Evolutionary conservation across 768 basidiomycete genomes (phyloP), one percentile per base, ranked within the genome.

Genomic region (Pleurotus pulmonarius): DNA sequence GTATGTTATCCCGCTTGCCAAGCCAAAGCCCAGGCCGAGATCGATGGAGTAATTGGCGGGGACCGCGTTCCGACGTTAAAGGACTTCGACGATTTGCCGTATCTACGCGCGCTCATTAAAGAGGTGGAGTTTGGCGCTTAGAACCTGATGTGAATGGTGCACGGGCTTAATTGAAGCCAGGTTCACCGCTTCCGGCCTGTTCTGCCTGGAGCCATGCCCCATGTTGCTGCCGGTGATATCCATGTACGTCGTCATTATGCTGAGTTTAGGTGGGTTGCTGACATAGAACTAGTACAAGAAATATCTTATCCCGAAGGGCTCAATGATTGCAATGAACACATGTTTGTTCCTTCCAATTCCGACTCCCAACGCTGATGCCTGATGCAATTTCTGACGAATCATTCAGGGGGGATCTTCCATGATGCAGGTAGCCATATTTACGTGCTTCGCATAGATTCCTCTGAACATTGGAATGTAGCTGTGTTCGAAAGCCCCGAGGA

Each of bases 41-140:
- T 73, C 15, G 72, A 71, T 49, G 15, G 18, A 5, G 62, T 70
- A n/a, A 58, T 70, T 12, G 70, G 70, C 18, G 37, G 56, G 3
- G 60, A 61, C n/a, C 58, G 69, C 4, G 55, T 67, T 20, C 72
- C 72, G 2, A 63, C 56, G 4, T 52, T 69, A 12, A 51, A 55
- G 16, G 70, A 71, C 45, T 38, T 49, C 11, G 51, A 59, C n/a
- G 40, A 49, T 12, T 56, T 70, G 4, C 65, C 67, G 9, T 70
- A 69, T 46, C 55, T 68, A 25, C 58, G 55, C 4, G 64, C 64
- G 0, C 24, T 69, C 11, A 60, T 69, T 3, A 66, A 63, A 46
- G 69, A 70, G 55, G 58, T 62, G 18, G 22, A 12, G 13, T 44
- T 13, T 5, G 20, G 2, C 8, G 43, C n/a, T 22, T n/a, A 3